Base-by-base conservation (phyloP, 1,284 basidiomycete genomes). In the Dichomitus squalens region DNA sequence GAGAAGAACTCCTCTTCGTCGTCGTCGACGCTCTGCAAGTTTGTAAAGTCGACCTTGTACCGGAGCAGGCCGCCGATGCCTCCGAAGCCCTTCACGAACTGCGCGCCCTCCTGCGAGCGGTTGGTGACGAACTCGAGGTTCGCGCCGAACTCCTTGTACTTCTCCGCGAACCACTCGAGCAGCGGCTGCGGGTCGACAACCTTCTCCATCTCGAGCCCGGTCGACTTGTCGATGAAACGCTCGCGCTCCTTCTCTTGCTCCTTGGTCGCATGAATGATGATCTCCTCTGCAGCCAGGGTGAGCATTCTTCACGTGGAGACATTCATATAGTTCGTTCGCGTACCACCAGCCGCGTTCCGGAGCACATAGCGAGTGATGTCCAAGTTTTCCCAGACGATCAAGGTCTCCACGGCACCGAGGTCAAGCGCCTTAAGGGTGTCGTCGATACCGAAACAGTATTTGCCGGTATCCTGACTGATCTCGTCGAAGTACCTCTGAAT, bases 401-500 rank as follows among this genome's bases (percentile, higher is more conserved):
- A 79, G 1, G 95, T 98, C 78, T 99, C 97, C 34, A 97, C 93
- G 6, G 97, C 92, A 68, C 97, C 97, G 58, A 99, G 86, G 70
- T 99, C 97, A 49, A 99, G 85, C 35, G 92, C 95, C 74, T 97
- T 98, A 68, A 99, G 85, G 0, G 97, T 99, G 73, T 99, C 97
- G 16, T 93, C 93, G 61, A 99, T 85, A 76, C 96, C 97, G 73
- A 98, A 99, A 78, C 96, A 98, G 81, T 98, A 99, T 76, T 92
- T 95, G 70, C 89, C 94, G 20, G 95, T 96, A 73, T 99, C 96
- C 73, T 94, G 92, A 63, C 95, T 96, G 76, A 99, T 99, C 78
- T 99, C 97, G 72, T 99, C 96, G 75, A 99, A 98, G 82, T 98
- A 99, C 73, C 87, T 94, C 73, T 98, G 96, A 67, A 98, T 97